Conservation (phyloP, 768 basidiomycete species). For the Lactarius hengduanensis region DNA sequence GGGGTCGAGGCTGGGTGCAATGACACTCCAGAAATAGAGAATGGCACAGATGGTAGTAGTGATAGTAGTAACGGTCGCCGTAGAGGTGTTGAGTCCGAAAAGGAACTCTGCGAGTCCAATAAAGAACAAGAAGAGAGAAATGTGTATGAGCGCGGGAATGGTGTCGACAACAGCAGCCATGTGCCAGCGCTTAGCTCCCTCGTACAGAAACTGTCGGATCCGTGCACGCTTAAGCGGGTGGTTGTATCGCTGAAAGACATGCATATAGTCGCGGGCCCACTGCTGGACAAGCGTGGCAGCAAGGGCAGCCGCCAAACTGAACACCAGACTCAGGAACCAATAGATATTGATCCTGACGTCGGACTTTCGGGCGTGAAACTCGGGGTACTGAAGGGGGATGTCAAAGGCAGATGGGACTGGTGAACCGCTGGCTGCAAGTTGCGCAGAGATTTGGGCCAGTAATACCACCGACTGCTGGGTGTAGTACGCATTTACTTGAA, state of each 20-base stretch:
- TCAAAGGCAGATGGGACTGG: too few species aligned
- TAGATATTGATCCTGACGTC: conserved; percentile 41
- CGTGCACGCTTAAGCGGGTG: conserved; percentile 38
- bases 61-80: too few species aligned
- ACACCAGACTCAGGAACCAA: conserved; percentile 41
- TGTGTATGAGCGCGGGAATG: too few species aligned
- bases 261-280: conserved; percentile 33
- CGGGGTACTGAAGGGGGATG: too few species aligned
- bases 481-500: too few species aligned
- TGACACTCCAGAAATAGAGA: too few species aligned
- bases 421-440: too few species aligned
- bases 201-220: conserved; percentile 40
- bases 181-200: conserved; percentile 43
- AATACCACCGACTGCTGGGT: too few species aligned
- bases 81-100: background rate
- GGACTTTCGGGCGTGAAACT: conserved; percentile 29
- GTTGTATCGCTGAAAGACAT: conserved; percentile 35
- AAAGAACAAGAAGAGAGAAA: conserved; percentile 38
- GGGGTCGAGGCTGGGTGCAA: too few species aligned
- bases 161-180: conserved; percentile 43
- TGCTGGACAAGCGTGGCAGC: conserved; percentile 39
- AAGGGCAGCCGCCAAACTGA: conserved; percentile 46
- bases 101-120: conserved; percentile 48
- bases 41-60: too few species aligned
- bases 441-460: too few species aligned